Conservation (phyloP, 345 rosid genomes). For the Rhizophora mangle region DNA sequence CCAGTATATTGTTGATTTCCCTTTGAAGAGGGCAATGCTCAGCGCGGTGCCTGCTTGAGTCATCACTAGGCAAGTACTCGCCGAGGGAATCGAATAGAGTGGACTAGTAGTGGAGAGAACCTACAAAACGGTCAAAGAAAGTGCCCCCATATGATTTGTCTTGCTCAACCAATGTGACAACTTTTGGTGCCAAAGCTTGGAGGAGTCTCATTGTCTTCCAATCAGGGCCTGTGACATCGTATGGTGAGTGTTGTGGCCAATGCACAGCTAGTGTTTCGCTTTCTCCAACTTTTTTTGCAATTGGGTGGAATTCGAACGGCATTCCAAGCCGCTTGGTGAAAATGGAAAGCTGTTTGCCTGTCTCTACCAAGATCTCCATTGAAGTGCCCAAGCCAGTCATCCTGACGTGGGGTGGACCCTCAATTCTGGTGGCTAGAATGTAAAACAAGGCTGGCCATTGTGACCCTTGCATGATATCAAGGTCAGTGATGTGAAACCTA, state of each 20-base stretch:
- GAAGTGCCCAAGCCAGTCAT: constrained; percentile 61
- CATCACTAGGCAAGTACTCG: constrained; percentile 39
- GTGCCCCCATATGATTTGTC: constrained; percentile 52
- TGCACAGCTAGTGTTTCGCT: constrained; percentile 58
- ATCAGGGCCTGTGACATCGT: constrained; percentile 57
- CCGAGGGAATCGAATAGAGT: constrained; percentile 61
- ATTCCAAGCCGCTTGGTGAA: constrained; percentile 59
- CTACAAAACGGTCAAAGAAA: constrained; percentile 62
- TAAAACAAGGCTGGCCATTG: constrained; percentile 78
- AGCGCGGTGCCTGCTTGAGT: constrained; percentile 36
- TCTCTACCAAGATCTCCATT: constrained; percentile 48
- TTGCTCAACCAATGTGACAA: constrained; percentile 60
- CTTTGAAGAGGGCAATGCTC: constrained; percentile 49
- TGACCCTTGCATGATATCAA: constrained; percentile 68
- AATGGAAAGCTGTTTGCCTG: constrained; percentile 57
- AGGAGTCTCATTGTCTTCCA: constrained; percentile 54
- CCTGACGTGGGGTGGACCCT: constrained; percentile 55
- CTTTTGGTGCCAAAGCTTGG: constrained; percentile 40
- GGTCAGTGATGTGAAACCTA: constrained; percentile 58
- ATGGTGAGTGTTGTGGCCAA: constrained; percentile 62
- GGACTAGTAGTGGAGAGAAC: constrained; percentile 60
- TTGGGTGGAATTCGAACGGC: constrained; percentile 63
- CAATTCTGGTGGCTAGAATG: constrained; percentile 55
- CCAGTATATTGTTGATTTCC: constrained; percentile 62
- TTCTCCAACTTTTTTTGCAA: constrained; percentile 53